phyloP scores from a whole-genome alignment of 495 filamentous ascomycete genomes.

The Lindgomyces ingoldianus region DNA sequence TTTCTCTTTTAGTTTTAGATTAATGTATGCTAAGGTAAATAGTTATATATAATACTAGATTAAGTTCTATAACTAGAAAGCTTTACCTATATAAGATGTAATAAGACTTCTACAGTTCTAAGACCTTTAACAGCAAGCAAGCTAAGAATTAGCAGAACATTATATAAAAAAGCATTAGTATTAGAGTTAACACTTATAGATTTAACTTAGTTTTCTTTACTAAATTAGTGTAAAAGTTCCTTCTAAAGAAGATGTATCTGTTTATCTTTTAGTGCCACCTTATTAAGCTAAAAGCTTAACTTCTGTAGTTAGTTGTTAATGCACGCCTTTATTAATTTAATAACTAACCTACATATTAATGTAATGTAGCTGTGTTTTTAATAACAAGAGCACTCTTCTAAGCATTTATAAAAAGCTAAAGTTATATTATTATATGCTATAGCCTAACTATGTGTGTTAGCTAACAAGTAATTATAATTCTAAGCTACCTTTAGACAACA shows the following conservation, averaged over 20 bases:
- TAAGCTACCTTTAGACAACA: slow-evolving; percentile 8
- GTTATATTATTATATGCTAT: slow-evolving; percentile 18
- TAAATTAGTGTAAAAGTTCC: slow-evolving; percentile 19
- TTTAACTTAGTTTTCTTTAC: slow-evolving; percentile 17
- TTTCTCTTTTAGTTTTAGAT: too few species aligned
- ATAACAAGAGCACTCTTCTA: slow-evolving; percentile 15
- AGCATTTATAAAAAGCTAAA: slow-evolving; percentile 10
- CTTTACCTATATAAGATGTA: too few species aligned
- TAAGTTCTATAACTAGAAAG: too few species aligned
- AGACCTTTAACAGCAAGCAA: too few species aligned
- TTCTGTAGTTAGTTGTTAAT: slow-evolving; percentile 18
- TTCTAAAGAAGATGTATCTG: slow-evolving; percentile 15
- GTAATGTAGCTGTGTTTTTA: slow-evolving; percentile 13
- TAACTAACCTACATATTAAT: slow-evolving; percentile 12
- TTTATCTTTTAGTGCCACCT: slow-evolving; percentile 13
- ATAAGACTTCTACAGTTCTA: too few species aligned
- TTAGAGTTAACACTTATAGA: slow-evolving; percentile 15
- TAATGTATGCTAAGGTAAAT: too few species aligned
- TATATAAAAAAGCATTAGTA: not conserved
- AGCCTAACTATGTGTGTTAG: slow-evolving; percentile 11
- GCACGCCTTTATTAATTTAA: slow-evolving; percentile 6
- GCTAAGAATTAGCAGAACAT: too few species aligned
- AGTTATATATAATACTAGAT: too few species aligned
- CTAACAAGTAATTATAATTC: slow-evolving; percentile 12
- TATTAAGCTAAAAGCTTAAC: slow-evolving; percentile 11